Conservation (phyloP, 169 alveolate species). For the Plasmodium ovale region DNA sequence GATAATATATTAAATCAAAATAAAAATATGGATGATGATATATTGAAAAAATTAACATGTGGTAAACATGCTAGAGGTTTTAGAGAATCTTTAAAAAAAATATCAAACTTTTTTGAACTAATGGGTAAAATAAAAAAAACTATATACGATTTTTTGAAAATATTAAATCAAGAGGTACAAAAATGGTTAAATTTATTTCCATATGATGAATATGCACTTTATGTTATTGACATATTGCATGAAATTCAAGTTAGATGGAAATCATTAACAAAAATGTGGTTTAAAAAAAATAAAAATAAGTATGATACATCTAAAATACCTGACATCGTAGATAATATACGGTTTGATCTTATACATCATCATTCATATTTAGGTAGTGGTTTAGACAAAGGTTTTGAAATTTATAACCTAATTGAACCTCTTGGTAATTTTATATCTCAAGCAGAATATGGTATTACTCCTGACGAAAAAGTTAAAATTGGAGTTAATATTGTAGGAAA, state of each 20-base stretch:
- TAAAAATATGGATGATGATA: slow-evolving; percentile 59
- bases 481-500: slow-evolving; percentile 88
- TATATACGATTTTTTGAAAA: slow-evolving; percentile 78
- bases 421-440: slow-evolving; percentile 84
- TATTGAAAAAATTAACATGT: slow-evolving; percentile 62
- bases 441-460: slow-evolving; percentile 88
- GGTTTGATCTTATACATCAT: slow-evolving; percentile 90
- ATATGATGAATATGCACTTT: slow-evolving; percentile 83
- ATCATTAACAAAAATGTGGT: slow-evolving; percentile 74
- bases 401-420: slow-evolving; percentile 82
- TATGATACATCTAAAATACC: slow-evolving; percentile 89
- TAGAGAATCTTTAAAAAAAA: slow-evolving; percentile 72
- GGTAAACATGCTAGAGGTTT: slow-evolving; percentile 64
- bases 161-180: slow-evolving; percentile 80
- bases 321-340: slow-evolving; percentile 88
- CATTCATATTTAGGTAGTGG: slow-evolving; percentile 85
- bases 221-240: slow-evolving; percentile 80
- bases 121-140: slow-evolving; percentile 72
- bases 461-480: slow-evolving; percentile 83
- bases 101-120: slow-evolving; percentile 32
- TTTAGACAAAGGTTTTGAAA: slow-evolving; percentile 82
- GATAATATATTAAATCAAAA: slow-evolving; percentile 41
- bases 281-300: slow-evolving; percentile 63
- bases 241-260: slow-evolving; percentile 81
- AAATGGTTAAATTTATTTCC: slow-evolving; percentile 85